Evolutionary conservation across 2,329 filamentous ascomycete genomes (phyloP), one percentile per base, ranked within the genome.

Genomic region (Sarocladiaceae sp.): DNA sequence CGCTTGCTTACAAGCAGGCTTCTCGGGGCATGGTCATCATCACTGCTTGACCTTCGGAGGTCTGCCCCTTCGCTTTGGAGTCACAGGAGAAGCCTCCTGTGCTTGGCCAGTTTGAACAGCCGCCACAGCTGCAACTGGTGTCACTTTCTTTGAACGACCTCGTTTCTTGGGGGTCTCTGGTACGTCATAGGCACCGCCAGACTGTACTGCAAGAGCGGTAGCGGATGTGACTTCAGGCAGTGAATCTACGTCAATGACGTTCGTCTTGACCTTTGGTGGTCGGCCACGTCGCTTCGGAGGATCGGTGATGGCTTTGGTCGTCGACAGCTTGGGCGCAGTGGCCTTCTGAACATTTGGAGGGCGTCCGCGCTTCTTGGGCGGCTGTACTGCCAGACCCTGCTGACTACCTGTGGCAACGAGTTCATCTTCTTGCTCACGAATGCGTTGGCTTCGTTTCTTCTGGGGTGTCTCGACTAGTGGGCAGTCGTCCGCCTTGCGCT

Each of bases 301-400:
- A 4, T 33, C 23, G 12, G 31, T 6, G 16, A 15, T 15, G 26
- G 26, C 26, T 29, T 35, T 7, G 9, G 26, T 13, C 26, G 9
- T 35, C 12, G 7, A 18, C 34, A 9, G 34, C 15, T 6, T 5
- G 6, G 26, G 41, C 26, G 16, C 4, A 9, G 13, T 29, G 21
- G 27, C 18, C 31, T 33, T 33, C 21, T 12, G 26, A 13, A 13
- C 19, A 18, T 45, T 45, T 5, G 33, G 43, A 16, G 43, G 43
- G 6, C 43, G n/a, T 11, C 43, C 43, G 6, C 43, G 43, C 20
- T 35, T 34, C 16, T 33, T 37, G 12, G 33, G n/a, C 7, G 43
- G 21, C 18, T 37, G 5, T 19, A 20, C 6, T 12, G 34, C 34
- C 6, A 6, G 16, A n/a, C 16, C 27, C n/a, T 31, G 10, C 27